phyloP scores from a whole-genome alignment of 176 grass and related monocot species.

The Phoenix dactylifera region DNA sequence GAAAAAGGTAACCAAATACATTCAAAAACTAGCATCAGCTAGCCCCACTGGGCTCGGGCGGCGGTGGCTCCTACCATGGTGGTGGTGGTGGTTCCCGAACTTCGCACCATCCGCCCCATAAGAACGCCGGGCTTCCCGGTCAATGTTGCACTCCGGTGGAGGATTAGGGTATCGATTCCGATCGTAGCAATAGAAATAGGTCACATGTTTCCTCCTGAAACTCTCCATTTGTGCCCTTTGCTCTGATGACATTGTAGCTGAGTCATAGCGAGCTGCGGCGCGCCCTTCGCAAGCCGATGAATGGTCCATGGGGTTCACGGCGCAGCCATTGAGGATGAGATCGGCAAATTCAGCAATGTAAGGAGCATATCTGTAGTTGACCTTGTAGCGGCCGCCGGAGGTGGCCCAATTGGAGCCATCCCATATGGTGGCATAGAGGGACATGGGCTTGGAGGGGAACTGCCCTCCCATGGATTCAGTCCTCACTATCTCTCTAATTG shows the following conservation, averaged over 20 bases:
- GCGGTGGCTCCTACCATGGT: background rate
- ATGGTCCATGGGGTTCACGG: constrained; percentile 11
- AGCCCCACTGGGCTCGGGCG: background rate
- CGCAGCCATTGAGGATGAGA: constrained; percentile 10
- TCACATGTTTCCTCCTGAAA: constrained; percentile 6
- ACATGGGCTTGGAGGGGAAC: constrained; percentile 18
- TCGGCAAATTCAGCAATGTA: constrained; percentile 12
- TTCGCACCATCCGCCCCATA: constrained; percentile 6
- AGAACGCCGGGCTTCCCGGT: background rate
- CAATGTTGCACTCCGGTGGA: background rate
- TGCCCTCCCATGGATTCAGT: background rate
- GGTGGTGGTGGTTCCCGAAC: background rate
- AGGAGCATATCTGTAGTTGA: constrained; percentile 16
- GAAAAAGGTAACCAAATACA: background rate
- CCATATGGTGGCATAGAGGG: constrained; percentile 18
- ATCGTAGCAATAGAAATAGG: constrained; percentile 10
- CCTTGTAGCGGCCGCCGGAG: constrained; percentile 8
- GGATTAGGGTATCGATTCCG: background rate
- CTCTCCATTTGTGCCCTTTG: constrained; percentile 2
- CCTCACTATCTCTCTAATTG: constrained; percentile 10
- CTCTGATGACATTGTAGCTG: background rate
- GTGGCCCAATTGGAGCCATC: constrained; percentile 18
- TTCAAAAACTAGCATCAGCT: constrained; percentile 3
- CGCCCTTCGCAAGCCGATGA: background rate
- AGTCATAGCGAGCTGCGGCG: background rate